These are phyloP conservation scores for Boletus calvinii DNA, from an alignment of 1,284 basidiomycete species.

Conservation along the genomic window DNA sequence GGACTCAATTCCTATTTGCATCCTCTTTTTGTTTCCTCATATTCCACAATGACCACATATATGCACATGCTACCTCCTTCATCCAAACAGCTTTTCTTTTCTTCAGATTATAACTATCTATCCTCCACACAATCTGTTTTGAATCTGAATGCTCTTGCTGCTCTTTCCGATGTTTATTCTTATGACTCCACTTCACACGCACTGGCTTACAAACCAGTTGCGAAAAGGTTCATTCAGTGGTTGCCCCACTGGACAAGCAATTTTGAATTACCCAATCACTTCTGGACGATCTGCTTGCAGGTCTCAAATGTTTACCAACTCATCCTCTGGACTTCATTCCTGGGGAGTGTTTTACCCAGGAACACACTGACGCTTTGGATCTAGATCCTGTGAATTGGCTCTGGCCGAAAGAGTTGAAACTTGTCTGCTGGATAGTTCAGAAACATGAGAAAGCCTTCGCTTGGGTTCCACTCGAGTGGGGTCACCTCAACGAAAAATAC, in stretches of 20 bases:
- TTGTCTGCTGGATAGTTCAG: neutral
- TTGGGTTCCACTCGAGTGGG: neutral
- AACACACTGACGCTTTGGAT: no score
- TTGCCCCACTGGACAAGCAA: neutral
- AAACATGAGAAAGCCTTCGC: neutral
- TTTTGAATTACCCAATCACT: neutral
- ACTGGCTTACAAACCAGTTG: constrained; percentile 1
- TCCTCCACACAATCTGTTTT: neutral
- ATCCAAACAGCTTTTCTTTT: no score
- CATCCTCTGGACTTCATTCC: no score
- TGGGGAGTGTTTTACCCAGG: no score
- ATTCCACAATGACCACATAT: no score
- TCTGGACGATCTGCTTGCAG: neutral
- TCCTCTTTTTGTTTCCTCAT: no score
- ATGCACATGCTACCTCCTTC: no score
- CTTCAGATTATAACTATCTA: neutral
- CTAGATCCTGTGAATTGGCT: no score
- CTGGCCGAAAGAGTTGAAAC: no score
- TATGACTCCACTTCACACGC: neutral
- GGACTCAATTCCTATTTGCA: no score
- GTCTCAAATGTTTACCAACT: neutral
- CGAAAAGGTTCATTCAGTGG: neutral
- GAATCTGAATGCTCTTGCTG: neutral
- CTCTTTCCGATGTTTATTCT: neutral
- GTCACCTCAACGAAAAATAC: neutral